Evolutionary conservation across 78 protist species (phyloP).

Genomic region (Creolimax fragrantissima): DNA sequence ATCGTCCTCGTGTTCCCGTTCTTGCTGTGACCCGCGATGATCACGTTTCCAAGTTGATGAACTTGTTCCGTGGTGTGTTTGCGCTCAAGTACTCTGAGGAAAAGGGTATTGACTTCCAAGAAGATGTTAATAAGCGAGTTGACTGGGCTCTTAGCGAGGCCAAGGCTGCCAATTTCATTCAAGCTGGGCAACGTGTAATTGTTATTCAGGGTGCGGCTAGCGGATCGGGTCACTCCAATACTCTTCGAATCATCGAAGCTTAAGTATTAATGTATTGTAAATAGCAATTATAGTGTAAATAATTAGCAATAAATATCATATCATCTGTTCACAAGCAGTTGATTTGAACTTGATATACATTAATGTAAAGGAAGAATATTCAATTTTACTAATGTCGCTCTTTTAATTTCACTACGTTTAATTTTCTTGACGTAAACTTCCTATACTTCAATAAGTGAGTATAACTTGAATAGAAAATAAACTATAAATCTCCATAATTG

Average conservation of each 20-base stretch:
- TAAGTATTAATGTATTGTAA: too few relatives aligned
- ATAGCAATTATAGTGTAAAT: too few relatives aligned
- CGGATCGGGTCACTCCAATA: constrained; percentile 7
- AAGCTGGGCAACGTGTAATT: background rate
- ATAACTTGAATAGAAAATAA: too few relatives aligned
- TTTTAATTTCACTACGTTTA: too few relatives aligned
- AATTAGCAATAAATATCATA: too few relatives aligned
- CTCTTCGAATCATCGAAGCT: background rate
- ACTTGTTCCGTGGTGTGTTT: constrained; percentile 1
- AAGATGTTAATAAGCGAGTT: constrained; percentile 28
- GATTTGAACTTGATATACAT: too few relatives aligned
- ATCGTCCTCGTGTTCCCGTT: constrained; percentile 28
- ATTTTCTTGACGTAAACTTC: too few relatives aligned
- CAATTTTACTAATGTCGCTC: too few relatives aligned
- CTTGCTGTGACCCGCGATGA: background rate
- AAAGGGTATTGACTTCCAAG: background rate
- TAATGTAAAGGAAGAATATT: too few relatives aligned
- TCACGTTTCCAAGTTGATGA: background rate
- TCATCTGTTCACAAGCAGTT: too few relatives aligned
- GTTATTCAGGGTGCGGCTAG: constrained; percentile 3
- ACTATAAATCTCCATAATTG: too few relatives aligned
- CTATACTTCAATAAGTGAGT: too few relatives aligned
- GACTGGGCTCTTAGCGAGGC: constrained; percentile 7
- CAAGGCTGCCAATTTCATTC: background rate
- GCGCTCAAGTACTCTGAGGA: background rate